phyloP scores from a whole-genome alignment of 192 early-diverging fungal species.

The Phlyctochytrium arcticum region DNA sequence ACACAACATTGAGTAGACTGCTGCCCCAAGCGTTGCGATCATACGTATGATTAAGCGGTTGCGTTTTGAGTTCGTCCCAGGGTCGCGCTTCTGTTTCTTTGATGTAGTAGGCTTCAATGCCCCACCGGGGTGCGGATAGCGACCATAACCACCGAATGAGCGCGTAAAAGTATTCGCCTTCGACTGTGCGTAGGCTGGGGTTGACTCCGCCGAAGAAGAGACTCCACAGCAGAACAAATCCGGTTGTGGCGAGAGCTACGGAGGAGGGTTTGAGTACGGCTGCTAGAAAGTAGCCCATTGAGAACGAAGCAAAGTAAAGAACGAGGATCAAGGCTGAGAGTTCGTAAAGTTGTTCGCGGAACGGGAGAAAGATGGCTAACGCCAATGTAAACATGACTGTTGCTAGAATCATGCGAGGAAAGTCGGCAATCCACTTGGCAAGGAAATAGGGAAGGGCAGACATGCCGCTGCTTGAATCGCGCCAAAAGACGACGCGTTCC shows the following conservation, averaged over 20 bases:
- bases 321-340: conserved; percentile 44
- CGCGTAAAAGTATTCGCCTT: conserved; percentile 13
- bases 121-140: conserved; percentile 57
- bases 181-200: conserved; percentile 46
- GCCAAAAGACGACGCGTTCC: conserved; percentile 64
- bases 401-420: conserved; percentile 56
- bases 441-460: conserved; percentile 56
- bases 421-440: conserved; percentile 56
- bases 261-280: conserved; percentile 31
- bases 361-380: conserved; percentile 55
- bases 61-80: neutral
- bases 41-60: conserved; percentile 36
- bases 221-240: conserved; percentile 60
- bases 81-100: conserved; percentile 32
- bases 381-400: conserved; percentile 53
- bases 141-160: conserved; percentile 51
- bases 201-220: conserved; percentile 53
- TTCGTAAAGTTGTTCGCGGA: conserved; percentile 22
- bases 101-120: conserved; percentile 57
- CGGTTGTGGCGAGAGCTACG: conserved; percentile 53
- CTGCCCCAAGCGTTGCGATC: conserved; percentile 33
- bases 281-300: conserved; percentile 59
- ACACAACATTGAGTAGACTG: conserved; percentile 36
- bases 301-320: conserved; percentile 53
- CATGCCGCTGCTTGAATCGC: conserved; percentile 56